phyloP scores from a whole-genome alignment of 2,329 filamentous ascomycete species.

The Rhynchosporium secalis region DNA sequence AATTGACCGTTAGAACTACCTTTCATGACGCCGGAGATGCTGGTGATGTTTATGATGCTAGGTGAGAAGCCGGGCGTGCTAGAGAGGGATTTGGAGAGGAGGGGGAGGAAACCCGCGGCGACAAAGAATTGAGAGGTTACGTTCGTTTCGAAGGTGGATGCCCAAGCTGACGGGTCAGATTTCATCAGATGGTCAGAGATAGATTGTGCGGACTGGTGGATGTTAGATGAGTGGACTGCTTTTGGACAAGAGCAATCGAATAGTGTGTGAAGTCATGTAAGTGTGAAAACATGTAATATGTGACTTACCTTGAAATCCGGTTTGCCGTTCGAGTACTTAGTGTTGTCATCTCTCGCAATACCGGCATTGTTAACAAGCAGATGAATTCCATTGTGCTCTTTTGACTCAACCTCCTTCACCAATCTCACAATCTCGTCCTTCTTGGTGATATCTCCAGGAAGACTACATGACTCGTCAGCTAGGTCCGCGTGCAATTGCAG shows the following conservation, averaged over 20 bases:
- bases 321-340: conserved; percentile 49
- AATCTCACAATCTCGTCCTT: conserved; percentile 57
- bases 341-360: conserved; percentile 54
- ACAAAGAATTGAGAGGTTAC: conserved; percentile 65
- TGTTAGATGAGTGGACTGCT: background rate
- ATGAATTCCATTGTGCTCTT: conserved; percentile 56
- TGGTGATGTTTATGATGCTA: conserved; percentile 29
- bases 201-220: conserved; percentile 41
- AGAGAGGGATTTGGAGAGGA: conserved; percentile 51
- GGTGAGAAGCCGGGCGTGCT: conserved; percentile 36
- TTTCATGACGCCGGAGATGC: conserved; percentile 30
- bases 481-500: background rate
- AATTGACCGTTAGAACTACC: conserved; percentile 35
- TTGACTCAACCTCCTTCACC: conserved; percentile 51
- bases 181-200: conserved; percentile 53
- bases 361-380: conserved; percentile 60
- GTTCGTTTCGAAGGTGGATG: conserved; percentile 69
- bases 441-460: conserved; percentile 57
- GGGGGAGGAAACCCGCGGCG: conserved; percentile 59
- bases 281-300: background rate
- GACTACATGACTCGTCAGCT: conserved; percentile 20
- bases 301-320: conserved; percentile 46
- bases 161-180: conserved; percentile 60
- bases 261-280: background rate
- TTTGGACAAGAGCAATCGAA: background rate